Percentiles rank a stretch among this genome's conserved stretches.
Conservation (phyloP, 768 basidiomycete genomes). For the Boletus speciosus region DNA sequence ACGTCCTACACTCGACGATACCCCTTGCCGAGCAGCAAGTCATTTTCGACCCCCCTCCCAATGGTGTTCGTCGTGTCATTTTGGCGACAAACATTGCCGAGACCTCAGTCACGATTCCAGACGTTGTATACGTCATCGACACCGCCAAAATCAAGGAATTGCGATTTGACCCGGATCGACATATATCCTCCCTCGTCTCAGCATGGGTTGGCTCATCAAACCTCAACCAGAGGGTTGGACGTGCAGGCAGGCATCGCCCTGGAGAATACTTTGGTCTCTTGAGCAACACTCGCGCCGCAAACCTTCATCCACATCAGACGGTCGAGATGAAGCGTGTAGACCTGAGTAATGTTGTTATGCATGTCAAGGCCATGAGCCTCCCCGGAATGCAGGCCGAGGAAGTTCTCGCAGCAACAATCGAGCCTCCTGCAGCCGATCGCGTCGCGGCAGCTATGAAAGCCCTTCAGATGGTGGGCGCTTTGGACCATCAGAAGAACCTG, state of each 20-base stretch:
- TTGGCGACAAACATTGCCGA: conserved; percentile 95
- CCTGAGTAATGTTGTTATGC: conserved; percentile 92
- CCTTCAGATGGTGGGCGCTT: conserved; percentile 82
- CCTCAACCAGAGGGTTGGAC: conserved; percentile 85
- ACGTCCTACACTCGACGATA: conserved; percentile 85
- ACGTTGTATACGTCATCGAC: conserved; percentile 93
- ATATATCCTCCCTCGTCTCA: conserved; percentile 84
- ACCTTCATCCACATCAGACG: conserved; percentile 74
- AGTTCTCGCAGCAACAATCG: conserved; percentile 79
- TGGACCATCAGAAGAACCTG: conserved; percentile 70
- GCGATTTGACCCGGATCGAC: conserved; percentile 82
- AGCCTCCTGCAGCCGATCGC: conserved; percentile 77
- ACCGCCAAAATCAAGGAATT: conserved; percentile 85
- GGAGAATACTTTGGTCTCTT: conserved; percentile 91
- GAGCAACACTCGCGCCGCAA: conserved; percentile 54
- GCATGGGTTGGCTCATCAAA: conserved; percentile 92
- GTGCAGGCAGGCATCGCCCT: conserved; percentile 86
- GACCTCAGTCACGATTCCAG: conserved; percentile 92
- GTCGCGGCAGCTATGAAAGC: conserved; percentile 76
- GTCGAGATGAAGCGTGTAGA: conserved; percentile 96
- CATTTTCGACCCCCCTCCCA: conserved; percentile 79
- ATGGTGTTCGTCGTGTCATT: conserved; percentile 81
- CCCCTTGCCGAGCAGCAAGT: conserved; percentile 86
- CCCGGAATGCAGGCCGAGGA: conserved; percentile 84
- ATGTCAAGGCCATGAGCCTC: conserved; percentile 89